Evolutionary conservation across 441 rosid genomes (phyloP).

Genomic region (Kokia cookei): DNA sequence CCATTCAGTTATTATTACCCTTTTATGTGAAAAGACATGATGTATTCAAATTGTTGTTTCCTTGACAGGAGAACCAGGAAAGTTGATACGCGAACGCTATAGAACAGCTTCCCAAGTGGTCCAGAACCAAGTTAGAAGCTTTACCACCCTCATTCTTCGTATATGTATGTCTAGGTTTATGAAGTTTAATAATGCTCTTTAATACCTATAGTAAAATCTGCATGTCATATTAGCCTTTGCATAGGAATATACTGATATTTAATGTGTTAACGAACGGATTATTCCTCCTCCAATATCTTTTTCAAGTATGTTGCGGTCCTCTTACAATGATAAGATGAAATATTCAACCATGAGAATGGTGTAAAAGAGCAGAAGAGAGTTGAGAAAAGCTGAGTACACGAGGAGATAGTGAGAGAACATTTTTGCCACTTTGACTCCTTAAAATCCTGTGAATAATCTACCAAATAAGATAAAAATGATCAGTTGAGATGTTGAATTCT

Average conservation of each 20-base stretch:
- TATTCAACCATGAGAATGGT: not conserved
- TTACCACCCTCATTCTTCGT: conserved; percentile 38
- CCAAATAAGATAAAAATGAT: not conserved
- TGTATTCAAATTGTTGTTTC: not conserved
- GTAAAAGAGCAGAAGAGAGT: not conserved
- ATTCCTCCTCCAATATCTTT: not conserved
- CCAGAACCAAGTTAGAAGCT: conserved; percentile 90
- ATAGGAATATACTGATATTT: not conserved
- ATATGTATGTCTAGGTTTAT: conserved; percentile 37
- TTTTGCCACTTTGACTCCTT: not conserved
- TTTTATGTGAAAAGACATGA: not conserved
- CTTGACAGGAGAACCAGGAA: conserved; percentile 84
- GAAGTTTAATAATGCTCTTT: conserved; percentile 5
- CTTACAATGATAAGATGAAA: not conserved
- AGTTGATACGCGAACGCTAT: conserved; percentile 85
- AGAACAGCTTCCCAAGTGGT: conserved; percentile 99
- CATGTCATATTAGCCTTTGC: not conserved
- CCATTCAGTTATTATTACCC: not conserved
- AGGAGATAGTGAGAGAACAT: not conserved
- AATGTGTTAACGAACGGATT: not conserved
- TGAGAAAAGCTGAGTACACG: not conserved
- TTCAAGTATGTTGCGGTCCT: not conserved
- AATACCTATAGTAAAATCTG: not conserved
- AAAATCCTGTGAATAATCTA: not conserved
- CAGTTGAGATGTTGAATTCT: too few relatives aligned